Evolutionary conservation across 2,329 filamentous ascomycete species (phyloP), one percentile per base, ranked within the genome.

Genomic region (Nannizziopsis barbatae): DNA sequence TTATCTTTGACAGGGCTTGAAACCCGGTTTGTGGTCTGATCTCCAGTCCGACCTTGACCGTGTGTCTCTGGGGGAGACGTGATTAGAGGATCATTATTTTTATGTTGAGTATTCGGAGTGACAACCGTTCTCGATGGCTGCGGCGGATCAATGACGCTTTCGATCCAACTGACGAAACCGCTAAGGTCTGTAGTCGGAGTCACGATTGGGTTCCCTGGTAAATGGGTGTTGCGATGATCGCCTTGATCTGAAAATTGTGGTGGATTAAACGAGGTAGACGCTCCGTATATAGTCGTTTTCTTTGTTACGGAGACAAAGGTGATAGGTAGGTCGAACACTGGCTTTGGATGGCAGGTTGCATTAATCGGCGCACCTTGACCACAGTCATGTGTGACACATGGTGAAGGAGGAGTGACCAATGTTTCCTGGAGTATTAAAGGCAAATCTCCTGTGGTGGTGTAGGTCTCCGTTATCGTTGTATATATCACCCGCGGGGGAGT

Each of bases 281-380:
- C n/a, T 15, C 31, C 39, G n/a, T 40, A 42, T 30, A 52, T 45
- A 12, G 51, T 52, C 7, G 51, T 52, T 30, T 52, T 52, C 38
- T 52, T 50, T 14, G 51, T 52, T 17, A 52, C 45, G 7, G 42
- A 47, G 35, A 52, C 37, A 10, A 43, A 30, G 6, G 47, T 41
- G 15, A 11, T 42, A 7, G 42, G 36, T 17, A 40, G 39, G 5
- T 22, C 37, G 4, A 37, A 32, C 5, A 42, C 12, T n/a, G 47
- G 47, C n/a, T 15, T 14, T 12, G 42, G 12, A 31, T 22, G 48
- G 27, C 33, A 32, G 8, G 30, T 27, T 41, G 5, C 17, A 41
- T 41, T 15, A 27, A 14, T 30, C 33, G n/a, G 37, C 14, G 6
- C 30, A 12, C 33, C 35, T 40, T 4, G 7, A 20, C 22, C 15